A percentile compares a stretch with the other conserved stretches of the same genome.
These are phyloP conservation scores for Artemisia argyi DNA, from an alignment of 129 eudicot genomes.

Conservation along the genomic window DNA sequence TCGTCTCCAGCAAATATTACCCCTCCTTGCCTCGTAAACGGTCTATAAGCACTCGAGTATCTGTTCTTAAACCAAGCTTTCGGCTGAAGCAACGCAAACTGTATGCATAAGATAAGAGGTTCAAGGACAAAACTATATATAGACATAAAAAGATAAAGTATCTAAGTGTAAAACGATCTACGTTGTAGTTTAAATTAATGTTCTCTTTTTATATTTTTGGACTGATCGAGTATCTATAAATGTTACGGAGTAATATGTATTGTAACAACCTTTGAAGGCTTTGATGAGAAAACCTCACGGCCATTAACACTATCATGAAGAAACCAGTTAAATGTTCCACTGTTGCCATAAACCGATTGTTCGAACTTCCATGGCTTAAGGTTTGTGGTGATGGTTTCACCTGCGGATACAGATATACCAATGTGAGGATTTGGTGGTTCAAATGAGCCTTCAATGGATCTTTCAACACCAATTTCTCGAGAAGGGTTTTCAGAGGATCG, in stretches of 20 bases:
- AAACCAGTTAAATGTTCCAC: slow-evolving; percentile 69
- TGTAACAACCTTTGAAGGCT: slow-evolving; percentile 44
- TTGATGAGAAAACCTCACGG: slow-evolving; percentile 69
- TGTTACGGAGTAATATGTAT: too few species aligned
- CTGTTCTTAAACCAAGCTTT: slow-evolving; percentile 83
- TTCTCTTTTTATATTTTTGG: too few species aligned
- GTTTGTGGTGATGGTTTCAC: slow-evolving; percentile 65
- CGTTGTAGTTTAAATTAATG: too few species aligned
- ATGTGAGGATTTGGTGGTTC: slow-evolving; percentile 56
- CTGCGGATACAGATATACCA: slow-evolving; percentile 61
- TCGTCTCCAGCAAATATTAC: slow-evolving; percentile 80
- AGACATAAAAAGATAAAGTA: too few species aligned
- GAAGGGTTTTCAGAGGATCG: slow-evolving; percentile 76
- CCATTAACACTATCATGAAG: slow-evolving; percentile 74
- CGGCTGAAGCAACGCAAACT: slow-evolving; percentile 53
- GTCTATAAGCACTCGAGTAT: slow-evolving; percentile 66
- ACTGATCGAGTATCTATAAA: too few species aligned
- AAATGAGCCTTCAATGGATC: slow-evolving; percentile 64
- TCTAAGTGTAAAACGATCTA: too few species aligned
- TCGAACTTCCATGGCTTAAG: slow-evolving; percentile 94
- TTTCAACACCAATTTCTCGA: slow-evolving; percentile 63
- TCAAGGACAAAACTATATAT: too few species aligned
- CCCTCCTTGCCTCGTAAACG: slow-evolving; percentile 89
- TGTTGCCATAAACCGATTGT: slow-evolving; percentile 70
- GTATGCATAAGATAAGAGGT: too few species aligned